These are phyloP conservation scores for Monarda citriodora DNA, from an alignment of 305 asterid species.

Conservation along the genomic window DNA sequence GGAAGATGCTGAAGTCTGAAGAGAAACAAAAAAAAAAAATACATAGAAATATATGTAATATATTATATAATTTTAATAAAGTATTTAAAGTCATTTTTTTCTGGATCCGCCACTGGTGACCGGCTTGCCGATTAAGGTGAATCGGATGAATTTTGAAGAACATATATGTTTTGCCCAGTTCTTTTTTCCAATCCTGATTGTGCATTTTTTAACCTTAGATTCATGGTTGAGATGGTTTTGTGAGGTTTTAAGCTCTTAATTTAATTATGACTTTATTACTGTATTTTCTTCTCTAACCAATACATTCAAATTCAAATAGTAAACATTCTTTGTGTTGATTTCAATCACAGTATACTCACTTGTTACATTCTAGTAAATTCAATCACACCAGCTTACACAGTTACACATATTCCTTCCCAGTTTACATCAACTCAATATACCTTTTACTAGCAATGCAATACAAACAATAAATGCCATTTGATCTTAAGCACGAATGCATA, in stretches of 20 bases:
- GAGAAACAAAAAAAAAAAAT: too few relatives aligned
- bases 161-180: background rate
- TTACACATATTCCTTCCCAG: too few relatives aligned
- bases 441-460: background rate
- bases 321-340: constrained; percentile 7
- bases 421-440: constrained; percentile 12
- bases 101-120: too few relatives aligned
- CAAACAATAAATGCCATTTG: constrained; percentile 13
- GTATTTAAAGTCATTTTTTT: too few relatives aligned
- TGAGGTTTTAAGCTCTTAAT: background rate
- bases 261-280: background rate
- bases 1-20: too few relatives aligned
- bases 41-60: too few relatives aligned
- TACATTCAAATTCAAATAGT: background rate
- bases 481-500: constrained; percentile 16
- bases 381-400: too few relatives aligned
- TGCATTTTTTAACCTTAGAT: background rate
- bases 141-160: background rate
- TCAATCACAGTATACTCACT: too few relatives aligned
- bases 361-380: too few relatives aligned
- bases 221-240: background rate
- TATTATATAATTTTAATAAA: too few relatives aligned
- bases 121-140: background rate
- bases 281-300: background rate
- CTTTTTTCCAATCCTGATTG: background rate